These are phyloP conservation scores for Hygrocybe punicea DNA, from an alignment of 768 basidiomycete species.

Conservation along the genomic window DNA sequence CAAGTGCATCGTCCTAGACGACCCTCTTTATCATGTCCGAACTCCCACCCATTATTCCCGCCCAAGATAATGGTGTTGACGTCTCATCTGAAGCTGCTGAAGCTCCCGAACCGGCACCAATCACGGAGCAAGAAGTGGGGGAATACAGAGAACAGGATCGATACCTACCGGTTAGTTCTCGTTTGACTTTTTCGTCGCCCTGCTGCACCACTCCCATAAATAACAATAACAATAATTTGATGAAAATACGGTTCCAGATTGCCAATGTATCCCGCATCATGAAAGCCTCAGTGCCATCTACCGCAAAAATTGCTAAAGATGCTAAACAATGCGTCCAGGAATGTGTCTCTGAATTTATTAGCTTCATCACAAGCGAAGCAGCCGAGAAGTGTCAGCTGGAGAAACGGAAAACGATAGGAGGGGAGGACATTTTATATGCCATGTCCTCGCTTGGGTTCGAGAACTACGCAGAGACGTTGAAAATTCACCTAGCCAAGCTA, in stretches of 20 bases:
- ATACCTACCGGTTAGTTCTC: conserved; percentile 74
- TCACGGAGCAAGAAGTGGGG: conserved; percentile 90
- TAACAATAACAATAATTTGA: neutral
- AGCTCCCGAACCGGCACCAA: conserved; percentile 48
- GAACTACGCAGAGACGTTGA: conserved; percentile 88
- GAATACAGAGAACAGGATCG: conserved; percentile 95
- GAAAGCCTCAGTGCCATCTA: conserved; percentile 85
- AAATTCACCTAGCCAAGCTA: conserved; percentile 89
- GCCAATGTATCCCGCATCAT: conserved; percentile 98
- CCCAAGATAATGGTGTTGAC: conserved; percentile 38
- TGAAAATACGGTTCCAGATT: conserved; percentile 75
- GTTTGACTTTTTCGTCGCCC: neutral
- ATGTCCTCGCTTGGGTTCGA: conserved; percentile 92
- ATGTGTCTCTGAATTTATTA: conserved; percentile 97
- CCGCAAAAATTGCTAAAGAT: conserved; percentile 96
- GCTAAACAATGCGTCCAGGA: conserved; percentile 99
- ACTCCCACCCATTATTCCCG: conserved; percentile 43
- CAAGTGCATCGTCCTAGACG: no score
- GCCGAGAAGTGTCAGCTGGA: conserved; percentile 92
- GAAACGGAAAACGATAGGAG: conserved; percentile 97
- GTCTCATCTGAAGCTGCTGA: conserved; percentile 36
- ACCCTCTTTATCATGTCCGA: conserved; percentile 27
- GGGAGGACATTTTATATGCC: conserved; percentile 95
- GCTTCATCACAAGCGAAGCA: conserved; percentile 95
- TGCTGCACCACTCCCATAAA: neutral